Percentiles rank a stretch among this genome's conserved stretches.
Evolutionary conservation across 495 filamentous ascomycete species (phyloP).

Genomic region (Astrothelium macrocarpum): DNA sequence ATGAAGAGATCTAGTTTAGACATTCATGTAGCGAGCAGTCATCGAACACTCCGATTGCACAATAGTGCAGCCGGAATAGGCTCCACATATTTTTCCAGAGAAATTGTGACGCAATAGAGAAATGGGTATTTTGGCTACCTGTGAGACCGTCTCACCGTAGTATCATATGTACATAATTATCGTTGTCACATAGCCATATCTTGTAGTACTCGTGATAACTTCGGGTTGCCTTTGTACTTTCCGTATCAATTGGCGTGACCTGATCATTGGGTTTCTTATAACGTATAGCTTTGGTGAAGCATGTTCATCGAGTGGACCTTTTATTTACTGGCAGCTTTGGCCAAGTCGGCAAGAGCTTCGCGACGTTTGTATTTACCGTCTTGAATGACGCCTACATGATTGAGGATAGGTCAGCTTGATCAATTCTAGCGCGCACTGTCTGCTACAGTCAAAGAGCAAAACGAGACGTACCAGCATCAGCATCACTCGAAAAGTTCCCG

Average conservation of each 20-base stretch:
- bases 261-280: no score
- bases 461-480: constrained; percentile 48
- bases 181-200: neutral
- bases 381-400: constrained; percentile 49
- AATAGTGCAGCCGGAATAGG: no score
- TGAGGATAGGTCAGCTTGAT: neutral
- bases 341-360: constrained; percentile 55
- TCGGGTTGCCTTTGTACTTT: neutral
- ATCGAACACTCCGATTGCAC: no score
- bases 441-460: neutral
- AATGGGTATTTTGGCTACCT: neutral
- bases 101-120: neutral
- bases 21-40: no score
- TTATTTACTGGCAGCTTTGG: constrained; percentile 39
- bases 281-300: no score
- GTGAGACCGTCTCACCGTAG: neutral
- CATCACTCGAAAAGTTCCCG: constrained; percentile 57
- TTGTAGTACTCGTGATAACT: neutral
- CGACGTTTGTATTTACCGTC: constrained; percentile 65
- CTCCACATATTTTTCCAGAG: no score
- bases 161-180: neutral
- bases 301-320: no score
- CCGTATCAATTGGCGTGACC: neutral
- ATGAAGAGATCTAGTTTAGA: no score
- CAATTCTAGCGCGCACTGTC: neutral